Percentiles rank a stretch among this genome's conserved stretches.
Evolutionary conservation across 768 basidiomycete species (phyloP).

Genomic region (Pleurotus eryngii): DNA sequence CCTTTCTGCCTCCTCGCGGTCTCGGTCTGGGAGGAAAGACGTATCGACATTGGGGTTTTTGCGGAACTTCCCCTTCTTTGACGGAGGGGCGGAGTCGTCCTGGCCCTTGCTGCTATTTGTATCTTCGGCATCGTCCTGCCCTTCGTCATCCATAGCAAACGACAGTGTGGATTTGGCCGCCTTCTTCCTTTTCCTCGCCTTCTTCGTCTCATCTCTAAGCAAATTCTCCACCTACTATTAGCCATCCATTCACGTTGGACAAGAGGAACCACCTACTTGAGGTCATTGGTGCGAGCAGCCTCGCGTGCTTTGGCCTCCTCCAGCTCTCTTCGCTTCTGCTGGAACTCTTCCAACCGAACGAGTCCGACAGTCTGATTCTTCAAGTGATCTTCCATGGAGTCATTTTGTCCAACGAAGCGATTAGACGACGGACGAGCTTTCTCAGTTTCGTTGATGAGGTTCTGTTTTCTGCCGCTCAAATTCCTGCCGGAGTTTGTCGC

Average conservation of each 20-base stretch:
- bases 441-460: constrained; percentile 85
- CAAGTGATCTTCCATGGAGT: constrained; percentile 90
- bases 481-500: constrained; percentile 75
- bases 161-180: constrained; percentile 84
- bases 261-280: constrained; percentile 68
- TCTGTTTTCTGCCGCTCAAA: constrained; percentile 80
- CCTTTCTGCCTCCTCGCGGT: constrained; percentile 91
- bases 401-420: constrained; percentile 92
- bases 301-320: constrained; percentile 91
- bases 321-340: constrained; percentile 80
- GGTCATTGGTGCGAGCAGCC: constrained; percentile 77
- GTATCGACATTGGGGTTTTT: constrained; percentile 98
- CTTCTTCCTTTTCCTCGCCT: constrained; percentile 92
- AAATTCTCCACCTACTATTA: constrained; percentile 77
- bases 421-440: constrained; percentile 84
- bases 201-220: constrained; percentile 86
- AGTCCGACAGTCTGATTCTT: constrained; percentile 92
- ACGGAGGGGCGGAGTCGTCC: constrained; percentile 39
- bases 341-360: constrained; percentile 89
- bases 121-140: constrained; percentile 30
- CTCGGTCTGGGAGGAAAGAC: constrained; percentile 97
- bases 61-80: constrained; percentile 76
- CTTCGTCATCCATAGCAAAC: constrained; percentile 85
- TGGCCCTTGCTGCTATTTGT: constrained; percentile 33
- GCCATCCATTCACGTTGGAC: constrained; percentile 39